Conservation (phyloP, 805 yeast genomes). For the Suhomyces xylopsoci region DNA sequence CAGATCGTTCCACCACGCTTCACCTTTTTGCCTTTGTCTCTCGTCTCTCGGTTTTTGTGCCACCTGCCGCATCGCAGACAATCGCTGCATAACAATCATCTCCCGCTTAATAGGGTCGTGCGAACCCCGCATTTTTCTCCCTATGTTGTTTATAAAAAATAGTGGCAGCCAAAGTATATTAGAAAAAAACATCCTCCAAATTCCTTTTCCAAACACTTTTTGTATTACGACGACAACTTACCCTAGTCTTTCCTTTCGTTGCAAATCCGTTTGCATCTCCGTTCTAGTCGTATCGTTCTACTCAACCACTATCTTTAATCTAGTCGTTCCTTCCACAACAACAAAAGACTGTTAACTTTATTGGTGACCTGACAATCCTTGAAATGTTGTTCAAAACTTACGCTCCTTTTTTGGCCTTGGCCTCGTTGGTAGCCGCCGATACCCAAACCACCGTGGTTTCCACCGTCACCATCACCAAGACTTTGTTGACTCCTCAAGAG, state of each 20-base stretch:
- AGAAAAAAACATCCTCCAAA: not conserved
- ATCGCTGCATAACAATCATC: not conserved
- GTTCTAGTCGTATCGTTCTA: not conserved
- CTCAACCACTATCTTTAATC: not conserved
- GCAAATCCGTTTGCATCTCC: constrained; percentile 1
- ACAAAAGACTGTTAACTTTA: not conserved
- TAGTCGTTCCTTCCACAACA: constrained; percentile 7
- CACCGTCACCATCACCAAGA: constrained; percentile 47
- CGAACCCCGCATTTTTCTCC: not conserved
- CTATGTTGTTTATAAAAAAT: not conserved
- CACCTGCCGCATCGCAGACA: not conserved
- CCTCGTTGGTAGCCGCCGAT: constrained; percentile 10
- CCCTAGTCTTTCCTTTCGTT: constrained; percentile 12
- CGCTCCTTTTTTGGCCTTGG: constrained; percentile 11
- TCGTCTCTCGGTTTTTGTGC: not conserved
- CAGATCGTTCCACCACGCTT: not conserved
- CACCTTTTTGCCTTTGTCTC: not conserved
- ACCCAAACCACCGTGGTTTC: constrained; percentile 39
- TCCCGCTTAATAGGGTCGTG: not conserved
- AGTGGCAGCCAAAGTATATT: not conserved
- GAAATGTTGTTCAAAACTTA: constrained; percentile 13
- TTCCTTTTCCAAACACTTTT: not conserved
- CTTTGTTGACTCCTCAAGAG: constrained; percentile 47
- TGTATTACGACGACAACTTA: constrained; percentile 5
- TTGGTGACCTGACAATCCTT: not conserved